Conservation (phyloP, 2,329 filamentous ascomycete genomes). For the Volutella citrinella region DNA sequence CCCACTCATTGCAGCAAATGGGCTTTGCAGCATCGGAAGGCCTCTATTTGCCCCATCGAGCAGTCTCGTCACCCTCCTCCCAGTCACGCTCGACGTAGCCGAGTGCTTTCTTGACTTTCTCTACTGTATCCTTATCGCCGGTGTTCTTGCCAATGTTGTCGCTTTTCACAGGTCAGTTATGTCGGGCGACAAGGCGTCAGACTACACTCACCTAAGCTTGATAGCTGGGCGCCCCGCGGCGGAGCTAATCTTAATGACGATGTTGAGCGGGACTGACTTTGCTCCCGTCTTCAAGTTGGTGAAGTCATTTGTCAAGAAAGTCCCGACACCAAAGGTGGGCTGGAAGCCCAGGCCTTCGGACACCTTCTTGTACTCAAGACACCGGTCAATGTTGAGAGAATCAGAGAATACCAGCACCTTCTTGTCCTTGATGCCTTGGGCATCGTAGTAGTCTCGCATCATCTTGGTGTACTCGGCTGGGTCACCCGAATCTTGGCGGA, state of each 20-base stretch:
- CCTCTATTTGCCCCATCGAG: constrained; percentile 68
- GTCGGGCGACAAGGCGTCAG: no score
- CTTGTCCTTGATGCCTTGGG: constrained; percentile 69
- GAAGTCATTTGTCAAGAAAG: constrained; percentile 95
- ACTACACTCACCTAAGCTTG: constrained; percentile 83
- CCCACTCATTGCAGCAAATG: no score
- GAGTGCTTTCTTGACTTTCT: constrained; percentile 78
- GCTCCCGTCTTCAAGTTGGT: constrained; percentile 65
- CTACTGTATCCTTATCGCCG: constrained; percentile 74
- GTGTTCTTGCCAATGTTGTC: constrained; percentile 95
- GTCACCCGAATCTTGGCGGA: constrained; percentile 88
- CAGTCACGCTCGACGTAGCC: constrained; percentile 85
- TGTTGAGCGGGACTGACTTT: constrained; percentile 91
- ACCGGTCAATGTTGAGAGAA: constrained; percentile 86
- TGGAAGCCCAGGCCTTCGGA: constrained; percentile 79
- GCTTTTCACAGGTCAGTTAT: no score
- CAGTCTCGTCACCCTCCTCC: constrained; percentile 79
- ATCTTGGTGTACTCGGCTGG: constrained; percentile 74
- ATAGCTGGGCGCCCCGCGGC: constrained; percentile 78
- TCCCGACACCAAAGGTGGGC: constrained; percentile 90
- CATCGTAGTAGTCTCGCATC: constrained; percentile 79
- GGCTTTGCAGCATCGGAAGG: no score
- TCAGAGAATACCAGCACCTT: constrained; percentile 96
- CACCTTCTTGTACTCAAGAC: constrained; percentile 82
- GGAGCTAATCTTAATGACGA: constrained; percentile 94